These are phyloP conservation scores for Ambrosiella cleistominuta DNA, from an alignment of 2,329 filamentous ascomycete species.

Conservation along the genomic window DNA sequence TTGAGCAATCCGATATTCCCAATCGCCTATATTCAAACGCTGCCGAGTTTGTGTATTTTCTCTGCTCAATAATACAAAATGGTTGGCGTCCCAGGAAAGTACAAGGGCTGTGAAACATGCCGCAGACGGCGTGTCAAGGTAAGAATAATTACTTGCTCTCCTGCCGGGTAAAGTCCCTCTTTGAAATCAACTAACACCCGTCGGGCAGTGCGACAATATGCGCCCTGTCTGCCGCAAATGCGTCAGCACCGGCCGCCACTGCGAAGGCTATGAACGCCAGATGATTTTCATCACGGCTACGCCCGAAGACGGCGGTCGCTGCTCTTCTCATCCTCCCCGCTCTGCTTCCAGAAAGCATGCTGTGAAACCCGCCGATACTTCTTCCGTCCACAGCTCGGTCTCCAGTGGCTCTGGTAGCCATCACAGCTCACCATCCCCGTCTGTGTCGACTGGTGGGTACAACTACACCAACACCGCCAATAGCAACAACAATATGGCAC, in stretches of 20 bases:
- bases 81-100: slow-evolving; percentile 47
- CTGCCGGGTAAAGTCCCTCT: neutral
- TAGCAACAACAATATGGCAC: neutral
- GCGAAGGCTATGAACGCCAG: slow-evolving; percentile 44
- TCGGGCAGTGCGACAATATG: slow-evolving; percentile 40
- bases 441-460: neutral
- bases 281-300: slow-evolving; percentile 48
- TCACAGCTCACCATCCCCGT: slow-evolving; percentile 4
- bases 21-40: neutral
- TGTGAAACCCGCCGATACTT: neutral
- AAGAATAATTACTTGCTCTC: slow-evolving; percentile 16
- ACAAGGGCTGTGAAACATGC: slow-evolving; percentile 47
- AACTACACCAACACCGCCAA: too few species aligned
- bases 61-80: slow-evolving; percentile 20
- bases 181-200: neutral
- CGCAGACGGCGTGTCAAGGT: slow-evolving; percentile 41
- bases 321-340: slow-evolving; percentile 37
- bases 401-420: slow-evolving; percentile 19
- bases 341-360: slow-evolving; percentile 19
- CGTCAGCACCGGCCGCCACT: slow-evolving; percentile 35
- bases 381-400: slow-evolving; percentile 14
- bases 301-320: slow-evolving; percentile 33
- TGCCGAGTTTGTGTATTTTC: neutral
- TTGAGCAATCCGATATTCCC: neutral
- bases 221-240: slow-evolving; percentile 45